Evolutionary conservation across 805 yeast genomes (phyloP), one percentile per base, ranked within the genome.

Genomic region (Cyberlindnera veronae): DNA sequence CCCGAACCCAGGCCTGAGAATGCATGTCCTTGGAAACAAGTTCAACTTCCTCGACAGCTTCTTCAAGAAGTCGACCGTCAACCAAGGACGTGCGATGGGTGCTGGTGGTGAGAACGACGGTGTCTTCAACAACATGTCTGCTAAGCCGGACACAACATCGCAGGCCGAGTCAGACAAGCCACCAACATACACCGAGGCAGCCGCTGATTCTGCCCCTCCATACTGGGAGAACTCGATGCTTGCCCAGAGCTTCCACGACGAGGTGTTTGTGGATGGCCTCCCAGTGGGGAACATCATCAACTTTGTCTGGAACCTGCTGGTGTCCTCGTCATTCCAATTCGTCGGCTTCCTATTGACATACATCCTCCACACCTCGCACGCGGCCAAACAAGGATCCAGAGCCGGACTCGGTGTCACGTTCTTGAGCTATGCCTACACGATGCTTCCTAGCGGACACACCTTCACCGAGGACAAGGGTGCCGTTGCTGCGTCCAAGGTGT

Each of bases 231-330:
- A 90, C 7, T 77, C 93, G 0, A 79, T 87, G 30, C 72, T 89
- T 57, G 76, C 87, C 5, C 85, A 95, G 5, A 88, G 82, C 8
- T 67, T 69, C 61, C 71, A 69, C 26, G 97, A 93, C 57, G 98
- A 91, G 61, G 81, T 93, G 15, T 87, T 87, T 62, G 88, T 93
- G 23, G 96, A 91, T 51, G 98, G 97, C 0, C 68, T 93, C 50
- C 98, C 99, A 0, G 98, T 91, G 22, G 99, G 99, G 3, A 84
- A 84, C 55, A 60, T 85, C n/a, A 79, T 95, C 27, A 87, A 86
- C 56, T 82, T 90, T 54, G 63, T 86, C 5, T 91, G 99, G 98
- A 91, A 90, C 63, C 71, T 80, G 50, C 72, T 88, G 50, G 95
- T 93, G 3, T 80, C 95, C 18, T 74, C 87, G n/a, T 83, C 95